Base-by-base conservation (phyloP, 2,329 filamentous ascomycete species). In the Albophoma yamanashiensis region DNA sequence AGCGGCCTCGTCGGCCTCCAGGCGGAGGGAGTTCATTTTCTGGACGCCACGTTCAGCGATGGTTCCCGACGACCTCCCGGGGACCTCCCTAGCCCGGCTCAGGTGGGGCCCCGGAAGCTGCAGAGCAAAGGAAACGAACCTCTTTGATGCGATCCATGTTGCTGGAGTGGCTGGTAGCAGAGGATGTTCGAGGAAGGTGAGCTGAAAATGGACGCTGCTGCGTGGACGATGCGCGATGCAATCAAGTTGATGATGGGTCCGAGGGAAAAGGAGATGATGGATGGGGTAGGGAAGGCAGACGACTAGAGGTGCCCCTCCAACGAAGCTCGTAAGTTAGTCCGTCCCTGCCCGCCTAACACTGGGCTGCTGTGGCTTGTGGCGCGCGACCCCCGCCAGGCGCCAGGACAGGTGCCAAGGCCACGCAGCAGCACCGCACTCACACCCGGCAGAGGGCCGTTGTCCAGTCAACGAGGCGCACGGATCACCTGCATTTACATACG, bases 11-110 rank as follows among this genome's bases (percentile, higher is more conserved):
- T 97, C 94, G 71, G 91, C 89, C 84, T 97, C 91, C 78, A 93
- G 79, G 75, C 93, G 92, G 81, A 99, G 91, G 77, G 88, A 83
- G 81, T 89, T 89, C 91, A 97, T 93, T 88, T 92, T 93, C 93
- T 97, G 64, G 63, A 63, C 55, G 53, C 20, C 57, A 55, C 20
- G 5, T 17, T 66, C 42, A 64, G 63, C 40, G 55, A 62, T 61
- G 45, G 31, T 50, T 52, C 50, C 39, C 45, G 43, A 22, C n/a
- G 15, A 27, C 43, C 43, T 34, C 17, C 39, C n/a, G 27, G 60
- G 59, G 64, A 66, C 63, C 66, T 64, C 65, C 66, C 63, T 59
- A 66, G 62, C 58, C 25, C 58, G 59, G 31, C 43, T 27, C 34
- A 40, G 55, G 62, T 66, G 64, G 67, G 64, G 67, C 65, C 70